Evolutionary conservation across 1,139 yeast genomes (phyloP).

Genomic region (Yamadazyma taylorii): DNA sequence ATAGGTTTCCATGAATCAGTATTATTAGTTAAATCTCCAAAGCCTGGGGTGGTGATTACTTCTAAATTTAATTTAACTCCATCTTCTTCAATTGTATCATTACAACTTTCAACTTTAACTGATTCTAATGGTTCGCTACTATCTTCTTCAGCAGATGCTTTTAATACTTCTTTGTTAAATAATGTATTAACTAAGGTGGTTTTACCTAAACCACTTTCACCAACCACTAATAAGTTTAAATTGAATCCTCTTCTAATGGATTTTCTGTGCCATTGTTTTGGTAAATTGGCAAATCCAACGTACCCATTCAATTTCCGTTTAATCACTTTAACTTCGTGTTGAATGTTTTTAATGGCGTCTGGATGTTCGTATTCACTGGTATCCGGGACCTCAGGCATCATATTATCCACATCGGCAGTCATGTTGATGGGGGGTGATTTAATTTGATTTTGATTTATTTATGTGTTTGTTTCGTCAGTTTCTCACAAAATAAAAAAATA

Average conservation of each 20-base stretch:
- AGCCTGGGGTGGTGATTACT: constrained; percentile 90
- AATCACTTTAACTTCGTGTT: constrained; percentile 55
- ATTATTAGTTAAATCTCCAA: constrained; percentile 90
- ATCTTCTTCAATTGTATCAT: constrained; percentile 84
- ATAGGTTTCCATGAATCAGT: constrained; percentile 91
- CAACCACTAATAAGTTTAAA: constrained; percentile 86
- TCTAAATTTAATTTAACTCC: constrained; percentile 86
- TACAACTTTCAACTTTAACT: constrained; percentile 56
- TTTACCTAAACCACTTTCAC: constrained; percentile 93
- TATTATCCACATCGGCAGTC: constrained; percentile 18
- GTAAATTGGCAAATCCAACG: constrained; percentile 97
- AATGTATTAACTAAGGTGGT: constrained; percentile 88
- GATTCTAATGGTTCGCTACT: constrained; percentile 20
- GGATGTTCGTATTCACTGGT: constrained; percentile 16
- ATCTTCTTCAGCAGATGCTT: constrained; percentile 16
- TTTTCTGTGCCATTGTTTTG: constrained; percentile 98
- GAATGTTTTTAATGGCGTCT: constrained; percentile 13
- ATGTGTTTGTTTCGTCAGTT: neutral
- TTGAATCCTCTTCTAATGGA: constrained; percentile 92
- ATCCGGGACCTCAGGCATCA: constrained; percentile 20
- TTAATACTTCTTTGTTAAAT: constrained; percentile 74
- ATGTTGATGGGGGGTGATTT: neutral
- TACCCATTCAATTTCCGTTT: constrained; percentile 85
- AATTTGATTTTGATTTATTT: neutral
- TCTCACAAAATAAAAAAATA: too few relatives aligned